Conservation (phyloP, 305 asterid genomes). For the Fraxinus platypoda region DNA sequence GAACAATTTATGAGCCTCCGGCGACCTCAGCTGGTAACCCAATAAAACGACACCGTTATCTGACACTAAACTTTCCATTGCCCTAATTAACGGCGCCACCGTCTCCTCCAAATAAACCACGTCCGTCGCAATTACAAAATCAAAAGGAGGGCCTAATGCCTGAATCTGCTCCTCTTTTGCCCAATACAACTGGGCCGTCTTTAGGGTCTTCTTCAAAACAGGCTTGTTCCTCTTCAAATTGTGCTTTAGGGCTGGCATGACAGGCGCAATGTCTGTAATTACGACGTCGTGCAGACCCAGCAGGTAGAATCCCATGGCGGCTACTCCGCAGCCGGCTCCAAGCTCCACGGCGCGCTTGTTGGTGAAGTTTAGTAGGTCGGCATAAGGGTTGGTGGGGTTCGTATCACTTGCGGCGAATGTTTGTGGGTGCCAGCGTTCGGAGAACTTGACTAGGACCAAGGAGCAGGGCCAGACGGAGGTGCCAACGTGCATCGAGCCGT, state of each 20-base stretch:
- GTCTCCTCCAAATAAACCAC: constrained; percentile 87
- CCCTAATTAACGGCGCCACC: constrained; percentile 60
- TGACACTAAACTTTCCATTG: constrained; percentile 62
- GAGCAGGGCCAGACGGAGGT: constrained; percentile 98
- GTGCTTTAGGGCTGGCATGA: constrained; percentile 90
- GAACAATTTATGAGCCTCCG: constrained; percentile 74
- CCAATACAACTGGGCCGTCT: constrained; percentile 36
- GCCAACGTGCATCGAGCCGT: constrained; percentile 94
- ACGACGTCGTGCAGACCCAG: constrained; percentile 75
- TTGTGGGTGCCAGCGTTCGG: constrained; percentile 80
- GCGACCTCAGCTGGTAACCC: constrained; percentile 84
- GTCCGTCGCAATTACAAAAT: constrained; percentile 74
- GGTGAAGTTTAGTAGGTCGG: constrained; percentile 60
- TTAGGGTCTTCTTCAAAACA: constrained; percentile 54
- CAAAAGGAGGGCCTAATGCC: constrained; percentile 66
- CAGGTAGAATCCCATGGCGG: constrained; percentile 77
- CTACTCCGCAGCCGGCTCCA: constrained; percentile 92
- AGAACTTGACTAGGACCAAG: constrained; percentile 80
- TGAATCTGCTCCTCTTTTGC: constrained; percentile 49
- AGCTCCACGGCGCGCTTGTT: constrained; percentile 75
- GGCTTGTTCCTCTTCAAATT: constrained; percentile 79
- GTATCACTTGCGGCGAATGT: constrained; percentile 31
- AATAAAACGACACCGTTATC: constrained; percentile 79
- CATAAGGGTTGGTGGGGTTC: constrained; percentile 55
- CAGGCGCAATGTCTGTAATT: constrained; percentile 83